Percentiles rank a stretch among this genome's conserved stretches.
Evolutionary conservation across 768 basidiomycete species (phyloP).

Genomic region (Russula olivacea): DNA sequence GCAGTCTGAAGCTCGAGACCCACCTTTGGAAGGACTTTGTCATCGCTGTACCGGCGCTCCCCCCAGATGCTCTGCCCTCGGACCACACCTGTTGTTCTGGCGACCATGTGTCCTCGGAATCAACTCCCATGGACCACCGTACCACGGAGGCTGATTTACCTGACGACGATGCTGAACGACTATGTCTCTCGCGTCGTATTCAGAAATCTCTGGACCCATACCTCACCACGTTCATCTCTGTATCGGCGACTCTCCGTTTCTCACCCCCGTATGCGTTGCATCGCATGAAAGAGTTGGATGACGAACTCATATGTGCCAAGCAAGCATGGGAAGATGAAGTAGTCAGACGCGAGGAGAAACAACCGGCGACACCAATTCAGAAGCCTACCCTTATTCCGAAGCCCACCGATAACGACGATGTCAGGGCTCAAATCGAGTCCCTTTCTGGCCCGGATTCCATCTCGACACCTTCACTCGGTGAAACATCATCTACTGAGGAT

Average conservation of each 20-base stretch:
- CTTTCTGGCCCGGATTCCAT: constrained; percentile 35
- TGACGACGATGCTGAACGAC: constrained; percentile 66
- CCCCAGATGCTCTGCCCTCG: constrained; percentile 57
- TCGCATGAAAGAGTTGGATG: constrained; percentile 85
- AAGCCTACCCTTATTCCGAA: constrained; percentile 20
- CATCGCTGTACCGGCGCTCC: constrained; percentile 64
- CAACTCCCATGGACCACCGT: neutral
- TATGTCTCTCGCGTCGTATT: constrained; percentile 68
- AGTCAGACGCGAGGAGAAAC: constrained; percentile 65
- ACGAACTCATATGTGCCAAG: constrained; percentile 62
- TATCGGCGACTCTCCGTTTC: constrained; percentile 87
- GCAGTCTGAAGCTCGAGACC: constrained; percentile 90
- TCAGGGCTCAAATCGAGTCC: constrained; percentile 64
- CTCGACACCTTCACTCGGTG: constrained; percentile 37
- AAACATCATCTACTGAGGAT: constrained; percentile 25
- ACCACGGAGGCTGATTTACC: constrained; percentile 37
- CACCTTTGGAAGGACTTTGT: constrained; percentile 90
- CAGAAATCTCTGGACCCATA: constrained; percentile 82
- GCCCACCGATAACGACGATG: constrained; percentile 37
- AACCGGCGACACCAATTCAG: constrained; percentile 28
- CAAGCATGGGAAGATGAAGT: constrained; percentile 85
- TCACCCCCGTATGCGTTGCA: constrained; percentile 86
- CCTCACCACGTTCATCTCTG: constrained; percentile 80
- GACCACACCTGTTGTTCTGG: constrained; percentile 23
- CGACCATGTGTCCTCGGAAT: neutral